Percentiles rank a stretch among this genome's conserved stretches.
Evolutionary conservation across 2,329 filamentous ascomycete species (phyloP).

Genomic region (Ophiocordyceps sinensis): DNA sequence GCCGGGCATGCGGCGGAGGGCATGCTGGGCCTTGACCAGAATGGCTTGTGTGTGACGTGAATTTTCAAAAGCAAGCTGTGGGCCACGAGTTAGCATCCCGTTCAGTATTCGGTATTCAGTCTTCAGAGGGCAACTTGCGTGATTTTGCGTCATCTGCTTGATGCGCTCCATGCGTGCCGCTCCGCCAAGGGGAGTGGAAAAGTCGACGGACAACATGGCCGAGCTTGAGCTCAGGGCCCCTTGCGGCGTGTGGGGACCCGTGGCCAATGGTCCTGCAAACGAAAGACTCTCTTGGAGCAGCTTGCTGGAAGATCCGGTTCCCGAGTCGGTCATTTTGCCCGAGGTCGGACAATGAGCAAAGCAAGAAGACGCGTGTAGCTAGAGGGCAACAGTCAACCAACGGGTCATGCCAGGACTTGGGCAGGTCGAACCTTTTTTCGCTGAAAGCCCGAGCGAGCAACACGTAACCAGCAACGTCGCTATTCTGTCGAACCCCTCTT

Average conservation of each 20-base stretch:
- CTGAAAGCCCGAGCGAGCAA: too few species aligned
- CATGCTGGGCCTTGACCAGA: conserved; percentile 22
- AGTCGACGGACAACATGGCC: conserved; percentile 23
- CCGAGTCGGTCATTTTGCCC: background rate
- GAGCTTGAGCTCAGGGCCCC: background rate
- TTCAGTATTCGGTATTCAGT: too few species aligned
- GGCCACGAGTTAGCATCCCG: background rate
- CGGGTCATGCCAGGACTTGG: too few species aligned
- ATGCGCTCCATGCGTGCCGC: conserved; percentile 20
- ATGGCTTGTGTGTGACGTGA: conserved; percentile 19
- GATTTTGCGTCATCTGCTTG: conserved; percentile 23
- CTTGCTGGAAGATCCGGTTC: background rate
- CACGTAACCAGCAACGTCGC: too few species aligned
- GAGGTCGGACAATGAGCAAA: too few species aligned
- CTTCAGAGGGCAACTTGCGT: too few species aligned
- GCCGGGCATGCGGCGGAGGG: conserved; percentile 24
- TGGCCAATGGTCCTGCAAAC: background rate
- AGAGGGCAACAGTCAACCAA: too few species aligned
- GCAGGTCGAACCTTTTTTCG: too few species aligned
- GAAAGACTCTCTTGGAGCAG: background rate
- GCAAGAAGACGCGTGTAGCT: too few species aligned
- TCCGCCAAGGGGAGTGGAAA: conserved; percentile 23
- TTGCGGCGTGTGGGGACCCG: background rate
- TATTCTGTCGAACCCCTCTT: too few species aligned
- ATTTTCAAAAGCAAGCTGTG: conserved; percentile 19